phyloP scores from a whole-genome alignment of 352 stramenopile genomes.

The Globisporangium takayamanum region DNA sequence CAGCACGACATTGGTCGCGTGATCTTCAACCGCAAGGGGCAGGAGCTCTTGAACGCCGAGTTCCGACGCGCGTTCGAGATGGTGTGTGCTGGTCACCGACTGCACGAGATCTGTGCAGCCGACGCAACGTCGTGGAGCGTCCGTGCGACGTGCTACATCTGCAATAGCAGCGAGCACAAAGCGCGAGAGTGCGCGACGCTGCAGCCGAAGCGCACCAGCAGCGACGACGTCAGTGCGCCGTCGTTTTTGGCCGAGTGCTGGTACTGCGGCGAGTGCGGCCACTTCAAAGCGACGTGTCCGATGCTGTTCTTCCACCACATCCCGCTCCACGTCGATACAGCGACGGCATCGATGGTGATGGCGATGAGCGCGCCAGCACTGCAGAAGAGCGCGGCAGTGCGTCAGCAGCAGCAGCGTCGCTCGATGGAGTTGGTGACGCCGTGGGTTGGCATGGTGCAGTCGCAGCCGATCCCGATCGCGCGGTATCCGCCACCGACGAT shows the following conservation, averaged over 20 bases:
- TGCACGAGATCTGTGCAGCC: slow-evolving; percentile 43
- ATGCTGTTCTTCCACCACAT: slow-evolving; percentile 59
- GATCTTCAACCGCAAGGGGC: slow-evolving; percentile 65
- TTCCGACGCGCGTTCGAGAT: slow-evolving; percentile 58
- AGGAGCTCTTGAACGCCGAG: slow-evolving; percentile 51
- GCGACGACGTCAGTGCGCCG: slow-evolving; percentile 7
- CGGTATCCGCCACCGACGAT: slow-evolving; percentile 13
- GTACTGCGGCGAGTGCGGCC: slow-evolving; percentile 68
- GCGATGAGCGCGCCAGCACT: not conserved
- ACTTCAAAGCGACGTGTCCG: slow-evolving; percentile 71
- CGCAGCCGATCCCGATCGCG: slow-evolving; percentile 3
- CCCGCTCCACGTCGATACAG: slow-evolving; percentile 19
- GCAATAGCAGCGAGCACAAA: slow-evolving; percentile 33
- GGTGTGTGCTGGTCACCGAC: slow-evolving; percentile 31
- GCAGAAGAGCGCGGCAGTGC: not conserved
- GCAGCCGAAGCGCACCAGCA: slow-evolving; percentile 1
- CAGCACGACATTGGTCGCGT: slow-evolving; percentile 70
- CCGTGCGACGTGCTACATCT: slow-evolving; percentile 63
- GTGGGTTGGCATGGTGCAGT: not conserved
- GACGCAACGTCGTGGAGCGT: slow-evolving; percentile 48
- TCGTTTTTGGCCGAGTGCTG: slow-evolving; percentile 51
- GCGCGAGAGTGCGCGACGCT: slow-evolving; percentile 51
- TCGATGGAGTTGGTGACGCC: too few relatives aligned
- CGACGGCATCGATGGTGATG: not conserved
- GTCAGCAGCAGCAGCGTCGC: too few relatives aligned